Percentiles rank a stretch among this genome's conserved stretches.
Conservation (phyloP, 2,329 filamentous ascomycete species). For the Colletotrichum orbiculare region DNA sequence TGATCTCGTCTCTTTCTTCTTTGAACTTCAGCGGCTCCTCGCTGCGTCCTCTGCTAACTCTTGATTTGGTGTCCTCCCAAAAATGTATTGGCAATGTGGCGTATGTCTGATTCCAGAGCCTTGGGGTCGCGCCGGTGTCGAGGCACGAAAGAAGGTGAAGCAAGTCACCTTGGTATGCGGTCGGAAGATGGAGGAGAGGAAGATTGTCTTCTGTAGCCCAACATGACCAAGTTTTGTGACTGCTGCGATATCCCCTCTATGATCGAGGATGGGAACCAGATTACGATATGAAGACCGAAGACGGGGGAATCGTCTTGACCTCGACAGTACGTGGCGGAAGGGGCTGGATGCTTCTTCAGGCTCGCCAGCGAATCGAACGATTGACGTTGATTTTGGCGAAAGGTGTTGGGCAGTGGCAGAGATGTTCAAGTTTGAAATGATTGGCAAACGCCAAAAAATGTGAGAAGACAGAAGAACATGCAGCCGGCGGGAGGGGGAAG, state of each 20-base stretch:
- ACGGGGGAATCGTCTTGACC: constrained; percentile 38
- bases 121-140: constrained; percentile 57
- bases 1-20: background rate
- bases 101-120: constrained; percentile 36
- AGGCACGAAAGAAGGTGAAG: constrained; percentile 58
- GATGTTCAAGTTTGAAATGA: constrained; percentile 39
- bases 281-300: constrained; percentile 40
- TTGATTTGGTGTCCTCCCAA: constrained; percentile 29
- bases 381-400: constrained; percentile 13
- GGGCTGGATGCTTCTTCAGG: constrained; percentile 44
- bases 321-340: constrained; percentile 41
- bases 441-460: constrained; percentile 54
- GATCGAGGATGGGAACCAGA: constrained; percentile 40
- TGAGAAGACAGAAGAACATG: constrained; percentile 40
- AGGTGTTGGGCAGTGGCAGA: constrained; percentile 3
- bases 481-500: constrained; percentile 40
- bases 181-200: constrained; percentile 68
- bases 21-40: constrained; percentile 32
- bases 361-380: constrained; percentile 39
- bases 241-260: constrained; percentile 47
- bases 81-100: constrained; percentile 33
- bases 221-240: constrained; percentile 61
- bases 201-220: constrained; percentile 64
- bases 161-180: constrained; percentile 72
- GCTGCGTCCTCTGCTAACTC: constrained; percentile 33